Conservation (phyloP, 495 filamentous ascomycete species). For the Hypoxylon trugodes region DNA sequence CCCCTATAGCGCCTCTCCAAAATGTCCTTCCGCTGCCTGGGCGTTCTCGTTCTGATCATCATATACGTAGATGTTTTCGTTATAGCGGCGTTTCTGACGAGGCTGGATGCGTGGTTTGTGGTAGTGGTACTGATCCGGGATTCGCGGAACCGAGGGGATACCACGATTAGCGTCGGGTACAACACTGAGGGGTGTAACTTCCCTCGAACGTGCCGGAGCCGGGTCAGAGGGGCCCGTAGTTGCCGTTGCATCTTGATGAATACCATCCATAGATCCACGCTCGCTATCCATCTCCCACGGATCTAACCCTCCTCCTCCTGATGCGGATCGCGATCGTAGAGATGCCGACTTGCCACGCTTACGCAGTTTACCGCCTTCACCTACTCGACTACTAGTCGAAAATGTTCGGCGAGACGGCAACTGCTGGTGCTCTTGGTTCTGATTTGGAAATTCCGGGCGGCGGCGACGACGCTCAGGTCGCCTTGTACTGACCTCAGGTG, state of each 20-base stretch:
- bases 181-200: constrained; percentile 38
- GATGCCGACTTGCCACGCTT: constrained; percentile 33
- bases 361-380: constrained; percentile 19
- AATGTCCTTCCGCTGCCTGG: constrained; percentile 4
- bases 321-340: constrained; percentile 15
- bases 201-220: not conserved
- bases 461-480: too few species aligned
- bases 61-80: not conserved
- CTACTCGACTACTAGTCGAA: constrained; percentile 16
- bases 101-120: constrained; percentile 13
- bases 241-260: constrained; percentile 3
- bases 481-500: not conserved
- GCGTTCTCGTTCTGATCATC: constrained; percentile 16
- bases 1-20: constrained; percentile 25
- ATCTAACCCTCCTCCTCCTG: not conserved
- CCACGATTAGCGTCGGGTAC: constrained; percentile 50
- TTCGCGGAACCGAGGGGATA: constrained; percentile 47
- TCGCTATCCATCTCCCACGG: constrained; percentile 20
- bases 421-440: not conserved
- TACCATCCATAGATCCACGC: not conserved
- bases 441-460: too few species aligned
- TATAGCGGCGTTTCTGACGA: too few species aligned
- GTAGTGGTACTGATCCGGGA: constrained; percentile 43
- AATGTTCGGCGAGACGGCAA: constrained; percentile 9
- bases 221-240: constrained; percentile 1